Base-by-base conservation (phyloP, 2,329 filamentous ascomycete genomes). In the Ascochyta viciae-villosae region DNA sequence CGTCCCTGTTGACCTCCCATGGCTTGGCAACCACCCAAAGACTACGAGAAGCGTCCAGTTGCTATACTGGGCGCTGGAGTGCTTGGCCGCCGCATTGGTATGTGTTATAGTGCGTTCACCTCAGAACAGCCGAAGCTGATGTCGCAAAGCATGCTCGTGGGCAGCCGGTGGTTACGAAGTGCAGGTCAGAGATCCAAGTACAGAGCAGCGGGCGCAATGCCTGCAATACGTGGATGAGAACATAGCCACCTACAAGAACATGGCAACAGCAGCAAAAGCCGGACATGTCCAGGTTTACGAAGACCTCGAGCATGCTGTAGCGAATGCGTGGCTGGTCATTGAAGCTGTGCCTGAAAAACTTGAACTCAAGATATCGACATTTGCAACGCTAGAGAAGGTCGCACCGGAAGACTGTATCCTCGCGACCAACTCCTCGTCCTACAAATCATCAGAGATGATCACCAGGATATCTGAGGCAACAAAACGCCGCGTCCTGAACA, bases 341-440 rank as follows among this genome's bases (percentile, higher is more conserved):
- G 83, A 84, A 66, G 81, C 78, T 13, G 77, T 85, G 0, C 83
- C 82, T 0, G 83, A 84, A 63, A 79, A 76, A 50, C 71, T 83
- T 9, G 63, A 75, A 6, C 62, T 83, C 29, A 85, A 85, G 69
- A 78, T 80, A 13, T 72, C 74, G 12, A 80, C 77, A 0, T 81
- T 84, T 54, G 78, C 72, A 2, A 73, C 81, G 3, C 71, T 85
- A 8, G 81, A 82, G n/a, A 60, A 60, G 6, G 35, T 74, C 7
- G 74, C 80, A 0, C 76, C 78, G 0, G 23, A 55, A 0, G 83
- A 85, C 48, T 78, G 78, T 40, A 80, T 86, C 16, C 64, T 86
- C 0, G 78, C 76, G 0, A 80, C 76, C 13, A 85, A 85, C 48
- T 82, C 79, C 0, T 83, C 81, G 0, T 84, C 81, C 0, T 85